Conservation (phyloP, 2,329 filamentous ascomycete genomes). For the Pleomassaria siparia region DNA sequence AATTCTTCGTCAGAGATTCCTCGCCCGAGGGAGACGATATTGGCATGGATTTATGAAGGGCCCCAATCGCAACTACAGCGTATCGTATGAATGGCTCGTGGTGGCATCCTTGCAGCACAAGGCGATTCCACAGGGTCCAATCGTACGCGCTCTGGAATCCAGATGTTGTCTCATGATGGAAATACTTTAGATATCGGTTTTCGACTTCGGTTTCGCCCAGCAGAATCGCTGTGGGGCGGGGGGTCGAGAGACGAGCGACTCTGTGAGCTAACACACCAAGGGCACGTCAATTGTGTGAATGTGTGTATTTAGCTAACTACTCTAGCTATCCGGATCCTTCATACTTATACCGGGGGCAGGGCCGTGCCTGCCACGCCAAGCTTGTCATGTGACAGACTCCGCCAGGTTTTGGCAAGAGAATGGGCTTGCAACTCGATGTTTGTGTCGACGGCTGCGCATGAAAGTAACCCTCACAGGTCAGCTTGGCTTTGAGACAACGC, state of each 20-base stretch:
- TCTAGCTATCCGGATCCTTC: no score
- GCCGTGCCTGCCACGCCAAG: no score
- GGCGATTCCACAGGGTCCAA: slow-evolving; percentile 16
- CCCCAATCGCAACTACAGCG: slow-evolving; percentile 16
- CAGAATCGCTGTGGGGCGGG: slow-evolving; percentile 6
- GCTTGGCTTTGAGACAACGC: slow-evolving; percentile 8
- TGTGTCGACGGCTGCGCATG: not conserved
- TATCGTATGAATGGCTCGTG: slow-evolving; percentile 14
- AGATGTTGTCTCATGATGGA: slow-evolving; percentile 15
- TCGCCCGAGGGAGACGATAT: slow-evolving; percentile 1
- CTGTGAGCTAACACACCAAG: no score
- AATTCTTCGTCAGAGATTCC: not conserved
- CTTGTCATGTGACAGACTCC: no score
- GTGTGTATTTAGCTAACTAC: no score
- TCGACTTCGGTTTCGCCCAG: slow-evolving; percentile 14
- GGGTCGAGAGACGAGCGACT: slow-evolving; percentile 4
- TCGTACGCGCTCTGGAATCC: slow-evolving; percentile 15
- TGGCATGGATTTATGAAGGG: slow-evolving; percentile 13
- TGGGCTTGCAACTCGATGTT: not conserved
- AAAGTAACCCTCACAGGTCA: slow-evolving; percentile 9
- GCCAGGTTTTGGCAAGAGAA: slow-evolving; percentile 7
- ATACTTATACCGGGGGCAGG: no score
- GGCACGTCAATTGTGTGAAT: no score
- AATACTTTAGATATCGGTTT: slow-evolving; percentile 14
- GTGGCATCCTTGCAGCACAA: slow-evolving; percentile 15